A percentile compares a stretch with the other conserved stretches of the same genome.
Conservation (phyloP, 2,329 filamentous ascomycete genomes). For the Metarhizium rileyi region DNA sequence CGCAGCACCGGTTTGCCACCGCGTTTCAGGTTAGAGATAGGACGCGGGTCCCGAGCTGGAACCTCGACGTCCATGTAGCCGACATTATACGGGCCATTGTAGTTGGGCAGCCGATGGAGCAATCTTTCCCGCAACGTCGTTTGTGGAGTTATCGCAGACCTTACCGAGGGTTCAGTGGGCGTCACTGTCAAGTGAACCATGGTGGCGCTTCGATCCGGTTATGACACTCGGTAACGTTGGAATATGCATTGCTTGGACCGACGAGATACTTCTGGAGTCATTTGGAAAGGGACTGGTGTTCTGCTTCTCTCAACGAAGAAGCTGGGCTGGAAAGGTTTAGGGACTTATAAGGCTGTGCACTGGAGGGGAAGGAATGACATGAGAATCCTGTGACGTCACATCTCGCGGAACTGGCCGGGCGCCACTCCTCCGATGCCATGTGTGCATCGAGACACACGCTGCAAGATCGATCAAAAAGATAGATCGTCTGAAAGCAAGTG, state of each 20-base stretch:
- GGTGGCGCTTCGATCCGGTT: not conserved
- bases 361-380: not conserved
- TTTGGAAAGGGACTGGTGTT: not conserved
- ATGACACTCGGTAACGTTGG: not conserved
- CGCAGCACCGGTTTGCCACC: conserved; percentile 29
- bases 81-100: conserved; percentile 57
- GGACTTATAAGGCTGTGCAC: not conserved
- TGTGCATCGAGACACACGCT: too few relatives aligned
- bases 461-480: too few relatives aligned
- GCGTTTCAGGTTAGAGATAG: conserved; percentile 30
- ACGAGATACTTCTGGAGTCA: not conserved
- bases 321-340: not conserved
- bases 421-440: too few relatives aligned
- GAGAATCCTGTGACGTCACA: conserved; percentile 5
- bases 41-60: conserved; percentile 34
- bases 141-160: conserved; percentile 16
- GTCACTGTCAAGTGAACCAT: conserved; percentile 2
- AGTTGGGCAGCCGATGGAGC: conserved; percentile 44
- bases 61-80: conserved; percentile 60
- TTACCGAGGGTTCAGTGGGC: conserved; percentile 2
- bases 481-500: too few relatives aligned
- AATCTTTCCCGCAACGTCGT: conserved; percentile 27
- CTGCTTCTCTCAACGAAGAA: not conserved
- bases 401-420: not conserved
- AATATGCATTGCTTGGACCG: not conserved